Evolutionary conservation across 83 land plant genomes (phyloP), one percentile per base, ranked within the genome.

Genomic region (Picea mariana): DNA sequence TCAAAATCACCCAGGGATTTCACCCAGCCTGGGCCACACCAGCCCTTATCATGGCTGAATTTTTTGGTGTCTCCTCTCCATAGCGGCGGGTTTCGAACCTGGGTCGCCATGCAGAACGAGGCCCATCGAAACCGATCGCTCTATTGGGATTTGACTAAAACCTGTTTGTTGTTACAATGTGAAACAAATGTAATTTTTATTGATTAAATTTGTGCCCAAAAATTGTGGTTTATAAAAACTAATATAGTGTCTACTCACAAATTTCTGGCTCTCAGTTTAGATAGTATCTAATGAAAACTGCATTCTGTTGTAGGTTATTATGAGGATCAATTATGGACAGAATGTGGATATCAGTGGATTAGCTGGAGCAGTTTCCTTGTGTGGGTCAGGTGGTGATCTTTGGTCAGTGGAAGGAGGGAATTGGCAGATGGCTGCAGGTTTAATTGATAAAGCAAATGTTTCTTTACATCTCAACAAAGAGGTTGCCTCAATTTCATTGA

Each of bases 271-370:
- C 21, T 73, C 21, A 42, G 24, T 47, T 44, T 13, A 44, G 58
- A 44, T 20, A 42, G 21, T 47, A 24, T 21, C 58, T 73, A 11
- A 73, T 47, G 16, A 42, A 12, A 4, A 73, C n/a, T 44, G 1
- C 21, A 17, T 44, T 73, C 9, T 73, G 58, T n/a, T 73, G 21
- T 73, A 73, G 99, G 93, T 96, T 17, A 96, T 96, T 64, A 96
- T 92, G 78, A 87, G 99, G 86, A 92, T 98, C 68, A 98, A 98
- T 79, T 98, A 98, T 90, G 99, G 99, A 9, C 99, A 98, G 79
- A 90, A 86, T 89, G 92, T 88, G 58, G 82, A 78, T 75, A 94
- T 98, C 26, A 98, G 99, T 86, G 99, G 97, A 77, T 87, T 98
- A 69, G 99, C 99, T 79, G 99, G 99, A 62, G 94, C 94, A 26